Base-by-base conservation (phyloP, 1,284 basidiomycete genomes). In the Apiotrichum gamsii region DNA sequence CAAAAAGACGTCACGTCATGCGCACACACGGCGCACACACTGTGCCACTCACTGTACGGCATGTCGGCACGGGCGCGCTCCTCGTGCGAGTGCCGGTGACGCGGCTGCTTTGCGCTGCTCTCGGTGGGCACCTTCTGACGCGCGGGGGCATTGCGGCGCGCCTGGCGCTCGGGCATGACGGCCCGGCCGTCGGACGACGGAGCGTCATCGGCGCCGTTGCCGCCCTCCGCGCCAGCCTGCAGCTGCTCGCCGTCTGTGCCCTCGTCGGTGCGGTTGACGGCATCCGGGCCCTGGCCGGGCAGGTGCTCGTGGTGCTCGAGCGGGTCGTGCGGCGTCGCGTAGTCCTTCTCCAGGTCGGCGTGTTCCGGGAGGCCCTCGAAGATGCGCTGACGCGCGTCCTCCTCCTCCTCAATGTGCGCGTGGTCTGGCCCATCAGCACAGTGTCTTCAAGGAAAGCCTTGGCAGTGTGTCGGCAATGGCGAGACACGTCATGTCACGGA, bases 341-440 rank as follows among this genome's bases (percentile, higher is more conserved):
- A 69, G 40, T 72, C 69, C 30, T 58, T 51, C 3, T 41, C 34
- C 23, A 73, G 51, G 44, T 71, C 61, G 15, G 67, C 70, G 29
- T 62, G 45, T 5, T 51, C 33, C n/a, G 49, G 20, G 2, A 72
- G 58, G 16, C 71, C 71, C 51, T 69, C 60, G 40, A 70, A 73
- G 43, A 57, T 57, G n/a, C 70, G 63, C 58, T 73, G 68, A 19
- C 69, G 59, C 23, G 58, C 63, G 51, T 87, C 87, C 72, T 98
- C 95, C 61, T 85, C 76, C 11, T 70, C 78, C 69, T 98, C 72
- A 57, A 98, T 96, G 15, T 75, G 64, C 51, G 87, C 87, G 72
- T 99, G 95, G 54, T 88, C 82, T 48, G 82, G 75, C 6, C 8
- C 3, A 33, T 42, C 31, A 38, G 35, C 11, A 16, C 11, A 21